A percentile compares a stretch with the other conserved stretches of the same genome.
These are phyloP conservation scores for Arctostaphylos glauca DNA, from an alignment of 148 eudicot species.

Conservation along the genomic window DNA sequence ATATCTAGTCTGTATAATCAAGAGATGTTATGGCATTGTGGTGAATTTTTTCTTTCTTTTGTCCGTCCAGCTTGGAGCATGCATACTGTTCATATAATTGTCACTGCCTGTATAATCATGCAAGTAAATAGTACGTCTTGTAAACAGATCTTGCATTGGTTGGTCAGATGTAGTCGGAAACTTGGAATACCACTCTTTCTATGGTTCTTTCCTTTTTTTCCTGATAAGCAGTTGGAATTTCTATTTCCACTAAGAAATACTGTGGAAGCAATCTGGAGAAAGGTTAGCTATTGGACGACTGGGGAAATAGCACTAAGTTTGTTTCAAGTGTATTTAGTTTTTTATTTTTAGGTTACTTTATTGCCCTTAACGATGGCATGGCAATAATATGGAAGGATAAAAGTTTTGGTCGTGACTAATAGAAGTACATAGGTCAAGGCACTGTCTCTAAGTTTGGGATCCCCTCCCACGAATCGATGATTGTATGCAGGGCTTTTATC, in stretches of 20 bases:
- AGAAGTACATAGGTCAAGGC: neutral
- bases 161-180: neutral
- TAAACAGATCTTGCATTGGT: neutral
- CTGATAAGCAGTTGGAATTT: neutral
- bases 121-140: neutral
- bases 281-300: neutral
- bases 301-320: neutral
- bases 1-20: neutral
- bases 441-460: neutral
- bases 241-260: neutral
- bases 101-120: neutral
- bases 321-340: neutral
- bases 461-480: neutral
- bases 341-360: neutral
- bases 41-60: neutral
- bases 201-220: neutral
- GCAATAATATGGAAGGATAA: neutral
- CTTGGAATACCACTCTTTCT: neutral
- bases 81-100: neutral
- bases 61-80: constrained; percentile 7
- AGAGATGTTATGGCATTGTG: neutral
- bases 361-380: neutral
- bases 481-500: constrained; percentile 63
- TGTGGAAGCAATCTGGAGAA: neutral
- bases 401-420: neutral